Evolutionary conservation across 257 asterid species (phyloP).

Genomic region (Prunella vulgaris): DNA sequence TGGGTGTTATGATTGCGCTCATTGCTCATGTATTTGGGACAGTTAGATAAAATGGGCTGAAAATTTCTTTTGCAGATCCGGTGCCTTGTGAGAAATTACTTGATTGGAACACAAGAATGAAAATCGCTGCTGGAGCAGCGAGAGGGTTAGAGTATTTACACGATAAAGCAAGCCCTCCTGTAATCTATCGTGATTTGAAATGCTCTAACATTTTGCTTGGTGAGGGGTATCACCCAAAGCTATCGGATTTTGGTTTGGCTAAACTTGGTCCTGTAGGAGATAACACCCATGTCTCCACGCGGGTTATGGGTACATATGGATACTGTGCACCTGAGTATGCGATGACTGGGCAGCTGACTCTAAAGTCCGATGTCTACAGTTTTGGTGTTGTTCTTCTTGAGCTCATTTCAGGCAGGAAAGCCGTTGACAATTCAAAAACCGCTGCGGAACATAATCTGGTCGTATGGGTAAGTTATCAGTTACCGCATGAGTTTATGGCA

Average conservation of each 20-base stretch:
- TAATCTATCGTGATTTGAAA: constrained; percentile 87
- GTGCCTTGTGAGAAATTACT: constrained; percentile 50
- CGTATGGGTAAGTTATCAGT: constrained; percentile 57
- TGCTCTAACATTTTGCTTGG: constrained; percentile 89
- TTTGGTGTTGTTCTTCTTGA: constrained; percentile 94
- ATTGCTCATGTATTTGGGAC: background rate
- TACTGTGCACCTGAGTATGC: constrained; percentile 99
- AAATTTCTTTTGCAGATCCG: constrained; percentile 43
- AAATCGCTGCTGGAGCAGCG: constrained; percentile 95
- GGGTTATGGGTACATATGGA: constrained; percentile 98
- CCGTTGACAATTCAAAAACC: constrained; percentile 65
- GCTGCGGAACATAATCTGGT: constrained; percentile 81
- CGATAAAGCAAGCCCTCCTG: constrained; percentile 89
- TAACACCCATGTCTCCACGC: constrained; percentile 84
- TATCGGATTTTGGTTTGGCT: constrained; percentile 96
- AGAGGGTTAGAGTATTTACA: constrained; percentile 91
- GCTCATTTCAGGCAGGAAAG: constrained; percentile 88
- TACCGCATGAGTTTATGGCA: background rate
- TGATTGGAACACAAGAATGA: constrained; percentile 95
- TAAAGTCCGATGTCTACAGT: constrained; percentile 92
- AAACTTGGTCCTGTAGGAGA: constrained; percentile 95
- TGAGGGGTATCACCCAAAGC: constrained; percentile 74
- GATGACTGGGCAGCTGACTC: constrained; percentile 91
- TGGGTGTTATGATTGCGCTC: too few species aligned
- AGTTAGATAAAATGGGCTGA: background rate